These are phyloP conservation scores for Alternaria hordeiaustralica DNA, from an alignment of 2,329 filamentous ascomycete genomes.

Conservation along the genomic window DNA sequence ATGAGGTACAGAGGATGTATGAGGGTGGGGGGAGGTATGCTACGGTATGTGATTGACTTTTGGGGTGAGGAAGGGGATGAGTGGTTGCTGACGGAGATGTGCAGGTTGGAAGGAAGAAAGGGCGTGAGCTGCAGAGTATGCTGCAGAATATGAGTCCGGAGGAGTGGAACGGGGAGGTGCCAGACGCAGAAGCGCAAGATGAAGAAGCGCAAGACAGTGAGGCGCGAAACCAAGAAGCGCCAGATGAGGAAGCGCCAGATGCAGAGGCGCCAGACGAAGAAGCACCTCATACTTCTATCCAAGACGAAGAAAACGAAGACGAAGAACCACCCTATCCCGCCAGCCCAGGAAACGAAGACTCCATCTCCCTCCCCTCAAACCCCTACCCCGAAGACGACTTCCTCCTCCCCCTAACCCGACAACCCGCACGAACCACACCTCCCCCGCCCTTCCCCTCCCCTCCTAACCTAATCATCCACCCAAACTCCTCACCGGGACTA, in stretches of 20 bases:
- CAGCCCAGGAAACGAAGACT: neutral
- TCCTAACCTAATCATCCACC: neutral
- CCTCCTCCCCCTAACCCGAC: neutral
- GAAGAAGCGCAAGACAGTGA: neutral
- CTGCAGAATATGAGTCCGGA: neutral
- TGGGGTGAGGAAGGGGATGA: neutral
- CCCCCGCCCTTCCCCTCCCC: neutral
- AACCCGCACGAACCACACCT: neutral
- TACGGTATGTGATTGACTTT: conserved; percentile 1
- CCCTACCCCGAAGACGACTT: conserved; percentile 7
- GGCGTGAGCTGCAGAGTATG: neutral
- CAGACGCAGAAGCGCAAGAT: neutral
- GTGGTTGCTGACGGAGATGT: neutral
- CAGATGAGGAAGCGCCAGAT: neutral
- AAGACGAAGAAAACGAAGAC: neutral
- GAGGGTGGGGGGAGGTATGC: neutral
- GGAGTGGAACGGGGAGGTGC: neutral
- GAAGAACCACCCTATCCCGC: neutral
- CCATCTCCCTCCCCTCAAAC: neutral
- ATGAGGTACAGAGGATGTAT: conserved; percentile 1
- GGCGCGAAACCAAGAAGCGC: neutral
- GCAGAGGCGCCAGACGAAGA: neutral
- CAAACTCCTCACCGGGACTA: neutral
- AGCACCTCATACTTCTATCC: too few species aligned
- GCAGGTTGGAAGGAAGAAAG: neutral